Evolutionary conservation across 108 stramenopile genomes (phyloP), one percentile per base, ranked within the genome.

Genomic region (Stephanodiscus minutulus): DNA sequence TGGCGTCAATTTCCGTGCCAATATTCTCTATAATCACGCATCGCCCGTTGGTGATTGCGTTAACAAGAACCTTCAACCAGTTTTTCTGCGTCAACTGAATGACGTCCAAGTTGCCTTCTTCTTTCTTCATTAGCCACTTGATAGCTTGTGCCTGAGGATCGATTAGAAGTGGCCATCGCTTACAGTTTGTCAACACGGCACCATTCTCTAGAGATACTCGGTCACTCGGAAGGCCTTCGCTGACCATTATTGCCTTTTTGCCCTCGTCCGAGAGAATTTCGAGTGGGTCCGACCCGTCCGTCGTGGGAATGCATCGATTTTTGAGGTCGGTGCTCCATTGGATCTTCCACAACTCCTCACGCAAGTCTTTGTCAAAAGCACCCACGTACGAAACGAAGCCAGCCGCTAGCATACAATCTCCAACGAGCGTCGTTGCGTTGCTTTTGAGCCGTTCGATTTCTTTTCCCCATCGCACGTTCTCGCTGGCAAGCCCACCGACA

Each of bases 361-460:
- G 90, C 74, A 89, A 82, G 24, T 55, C 77, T 52, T 92, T 86
- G 55, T 95, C 94, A 76, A 96, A 96, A n/a, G 92, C 88, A 47
- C 96, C 96, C 20, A 95, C 77, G 70, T 96, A 96, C n/a, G 91
- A 91, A 25, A 96, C 94, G 54, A 95, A 95, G 11, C 94, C 96
- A 36, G 93, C 83, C 27, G 91, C 90, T 39, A 96, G 79, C 88
- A 96, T 95, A 63, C 91, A 93, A 77, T 96, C 93, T 22, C 96
- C 96, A 53, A 91, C 83, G 28, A 96, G 85, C 0, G 87, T 88
- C 3, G 71, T 53, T 37, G 88, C 79, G 24, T 74, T 86, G 46
- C 76, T 64, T 60, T 86, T 85, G 27, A 96, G 87, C 59, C 71
- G 74, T 72, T 94, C 84, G 36, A 96, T 93, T 60, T 90, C 90